Conservation (phyloP, 345 rosid genomes). For the Trapa bicornis region DNA sequence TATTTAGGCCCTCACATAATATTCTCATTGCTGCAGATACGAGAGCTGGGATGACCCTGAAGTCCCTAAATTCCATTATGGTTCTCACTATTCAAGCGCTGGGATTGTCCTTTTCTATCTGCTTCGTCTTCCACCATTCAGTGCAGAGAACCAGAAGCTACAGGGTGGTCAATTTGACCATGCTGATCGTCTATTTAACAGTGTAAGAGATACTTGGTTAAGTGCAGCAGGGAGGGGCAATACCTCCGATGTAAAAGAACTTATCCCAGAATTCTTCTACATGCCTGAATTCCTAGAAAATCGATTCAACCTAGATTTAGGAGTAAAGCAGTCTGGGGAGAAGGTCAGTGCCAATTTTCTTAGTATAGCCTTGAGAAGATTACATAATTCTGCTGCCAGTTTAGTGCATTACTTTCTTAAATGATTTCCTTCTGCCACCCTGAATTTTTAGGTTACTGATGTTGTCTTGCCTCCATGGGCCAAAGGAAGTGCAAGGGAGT, state of each 20-base stretch:
- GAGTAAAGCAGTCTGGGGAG: slow-evolving; percentile 98
- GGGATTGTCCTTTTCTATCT: slow-evolving; percentile 98
- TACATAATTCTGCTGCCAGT: neutral
- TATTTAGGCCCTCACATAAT: neutral
- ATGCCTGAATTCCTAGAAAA: slow-evolving; percentile 93
- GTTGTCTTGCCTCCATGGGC: slow-evolving; percentile 97
- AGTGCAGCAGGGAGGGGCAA: slow-evolving; percentile 99
- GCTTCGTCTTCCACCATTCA: slow-evolving; percentile 94
- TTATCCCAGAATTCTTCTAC: slow-evolving; percentile 98
- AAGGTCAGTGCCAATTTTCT: slow-evolving; percentile 42
- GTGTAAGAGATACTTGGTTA: slow-evolving; percentile 86
- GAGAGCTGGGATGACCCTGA: slow-evolving; percentile 99
- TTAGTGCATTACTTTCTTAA: neutral
- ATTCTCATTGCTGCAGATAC: slow-evolving; percentile 37
- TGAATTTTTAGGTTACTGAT: slow-evolving; percentile 61
- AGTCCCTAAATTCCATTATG: slow-evolving; percentile 98
- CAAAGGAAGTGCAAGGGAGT: slow-evolving; percentile 82
- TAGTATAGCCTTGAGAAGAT: neutral
- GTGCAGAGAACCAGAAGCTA: slow-evolving; percentile 94
- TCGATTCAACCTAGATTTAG: slow-evolving; percentile 73
- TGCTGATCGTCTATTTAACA: slow-evolving; percentile 96
- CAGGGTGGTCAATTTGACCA: slow-evolving; percentile 99
- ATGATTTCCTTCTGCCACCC: neutral
- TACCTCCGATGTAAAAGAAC: slow-evolving; percentile 96
- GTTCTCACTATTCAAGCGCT: slow-evolving; percentile 99